A percentile compares a stretch with the other conserved stretches of the same genome.
These are phyloP conservation scores for Pharus latifolius DNA, from an alignment of 176 grass and related monocot species.

Conservation along the genomic window DNA sequence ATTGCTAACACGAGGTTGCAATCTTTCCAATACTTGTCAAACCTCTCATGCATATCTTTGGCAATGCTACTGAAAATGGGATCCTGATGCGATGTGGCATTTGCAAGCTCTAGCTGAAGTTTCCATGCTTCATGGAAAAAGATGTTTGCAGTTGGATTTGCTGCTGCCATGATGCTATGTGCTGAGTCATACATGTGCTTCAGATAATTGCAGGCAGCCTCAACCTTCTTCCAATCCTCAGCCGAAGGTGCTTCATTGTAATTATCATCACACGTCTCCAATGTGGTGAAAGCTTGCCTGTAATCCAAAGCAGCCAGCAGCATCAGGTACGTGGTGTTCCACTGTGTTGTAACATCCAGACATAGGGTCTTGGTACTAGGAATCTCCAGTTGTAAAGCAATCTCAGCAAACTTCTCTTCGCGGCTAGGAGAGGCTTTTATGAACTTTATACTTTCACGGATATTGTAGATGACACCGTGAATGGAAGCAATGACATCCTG, in stretches of 20 bases:
- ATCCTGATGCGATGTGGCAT: conserved; percentile 45
- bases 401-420: conserved; percentile 72
- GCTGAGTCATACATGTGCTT: conserved; percentile 75
- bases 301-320: conserved; percentile 80
- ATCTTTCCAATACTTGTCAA: conserved; percentile 94
- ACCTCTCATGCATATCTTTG: conserved; percentile 76
- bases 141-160: conserved; percentile 69
- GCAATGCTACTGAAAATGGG: conserved; percentile 46
- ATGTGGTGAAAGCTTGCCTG: conserved; percentile 50
- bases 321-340: conserved; percentile 89
- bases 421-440: conserved; percentile 64
- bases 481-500: conserved; percentile 88
- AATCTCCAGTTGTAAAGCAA: conserved; percentile 60
- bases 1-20: conserved; percentile 78
- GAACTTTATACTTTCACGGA: conserved; percentile 88
- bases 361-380: conserved; percentile 60
- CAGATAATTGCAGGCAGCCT: conserved; percentile 54
- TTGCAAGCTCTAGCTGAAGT: conserved; percentile 62
- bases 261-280: conserved; percentile 77
- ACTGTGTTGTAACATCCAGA: conserved; percentile 79
- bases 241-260: conserved; percentile 73
- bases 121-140: conserved; percentile 93
- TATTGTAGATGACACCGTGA: conserved; percentile 77
- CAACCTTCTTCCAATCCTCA: conserved; percentile 75
- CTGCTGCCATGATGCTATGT: conserved; percentile 43